A percentile compares a stretch with the other conserved stretches of the same genome.
These are phyloP conservation scores for Neurospora sp. DNA, from an alignment of 2,329 filamentous ascomycete species.

Conservation along the genomic window DNA sequence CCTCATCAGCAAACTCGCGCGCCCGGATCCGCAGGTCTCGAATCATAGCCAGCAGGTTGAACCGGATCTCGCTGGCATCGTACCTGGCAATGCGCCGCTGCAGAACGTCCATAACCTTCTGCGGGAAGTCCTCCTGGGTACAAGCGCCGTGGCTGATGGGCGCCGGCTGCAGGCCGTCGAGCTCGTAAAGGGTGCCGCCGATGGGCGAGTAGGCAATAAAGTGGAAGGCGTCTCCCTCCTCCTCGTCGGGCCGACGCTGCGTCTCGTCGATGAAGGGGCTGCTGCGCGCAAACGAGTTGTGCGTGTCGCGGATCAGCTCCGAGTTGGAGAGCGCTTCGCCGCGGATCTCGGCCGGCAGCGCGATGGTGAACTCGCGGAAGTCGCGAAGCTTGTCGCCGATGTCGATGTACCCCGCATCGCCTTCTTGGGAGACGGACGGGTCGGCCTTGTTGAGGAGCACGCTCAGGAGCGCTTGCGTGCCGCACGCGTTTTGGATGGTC, in stretches of 20 bases:
- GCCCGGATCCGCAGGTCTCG: conserved; percentile 71
- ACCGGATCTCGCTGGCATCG: conserved; percentile 78
- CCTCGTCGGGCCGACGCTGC: conserved; percentile 55
- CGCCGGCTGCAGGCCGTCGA: conserved; percentile 87
- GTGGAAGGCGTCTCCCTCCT: conserved; percentile 87
- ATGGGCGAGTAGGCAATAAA: conserved; percentile 92
- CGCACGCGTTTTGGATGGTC: conserved; percentile 97
- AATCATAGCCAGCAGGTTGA: conserved; percentile 92
- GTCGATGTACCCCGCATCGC: conserved; percentile 42
- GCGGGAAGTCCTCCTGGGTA: conserved; percentile 59
- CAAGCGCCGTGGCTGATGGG: conserved; percentile 84
- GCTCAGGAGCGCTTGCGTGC: conserved; percentile 87
- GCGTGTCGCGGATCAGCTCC: conserved; percentile 64
- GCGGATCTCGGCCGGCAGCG: conserved; percentile 64
- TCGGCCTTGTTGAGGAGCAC: conserved; percentile 78
- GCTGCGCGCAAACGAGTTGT: conserved; percentile 83
- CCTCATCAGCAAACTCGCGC: conserved; percentile 70
- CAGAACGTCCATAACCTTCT: conserved; percentile 76
- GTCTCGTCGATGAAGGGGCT: conserved; percentile 94
- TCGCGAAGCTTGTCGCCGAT: conserved; percentile 62
- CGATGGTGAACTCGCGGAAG: conserved; percentile 83
- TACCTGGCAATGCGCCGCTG: conserved; percentile 78
- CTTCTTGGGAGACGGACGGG: conserved; percentile 22
- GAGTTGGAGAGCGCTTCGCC: conserved; percentile 53
- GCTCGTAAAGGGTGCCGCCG: conserved; percentile 75